Percentiles rank a stretch among this genome's conserved stretches.
phyloP scores from a whole-genome alignment of 176 grass and related monocot species.

The Oryza brachyantha region DNA sequence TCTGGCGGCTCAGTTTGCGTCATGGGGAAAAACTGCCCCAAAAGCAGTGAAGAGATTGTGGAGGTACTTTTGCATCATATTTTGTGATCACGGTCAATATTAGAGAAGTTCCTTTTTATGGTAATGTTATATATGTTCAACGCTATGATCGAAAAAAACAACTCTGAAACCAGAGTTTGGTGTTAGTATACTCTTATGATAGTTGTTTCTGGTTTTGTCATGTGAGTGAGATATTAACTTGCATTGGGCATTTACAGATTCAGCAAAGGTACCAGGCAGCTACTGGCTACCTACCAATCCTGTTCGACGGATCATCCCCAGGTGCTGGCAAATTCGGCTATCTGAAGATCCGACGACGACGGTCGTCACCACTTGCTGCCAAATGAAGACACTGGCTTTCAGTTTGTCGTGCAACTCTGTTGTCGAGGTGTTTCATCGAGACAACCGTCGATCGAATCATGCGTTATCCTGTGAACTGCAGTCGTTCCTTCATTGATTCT shows the following conservation, averaged over 20 bases:
- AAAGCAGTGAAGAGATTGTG: slow-evolving; percentile 61
- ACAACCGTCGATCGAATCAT: neutral
- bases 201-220: neutral
- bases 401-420: neutral
- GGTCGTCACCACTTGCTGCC: neutral
- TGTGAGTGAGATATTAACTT: neutral
- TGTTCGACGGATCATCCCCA: slow-evolving; percentile 82
- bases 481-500: neutral
- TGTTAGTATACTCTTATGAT: neutral
- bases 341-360: slow-evolving; percentile 51
- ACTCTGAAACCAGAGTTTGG: neutral
- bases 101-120: too few relatives aligned
- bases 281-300: slow-evolving; percentile 68
- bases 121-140: neutral
- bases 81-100: too few relatives aligned
- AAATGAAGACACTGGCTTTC: neutral
- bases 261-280: slow-evolving; percentile 81
- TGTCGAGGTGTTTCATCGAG: neutral
- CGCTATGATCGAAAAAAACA: neutral
- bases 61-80: slow-evolving; percentile 39
- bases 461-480: neutral
- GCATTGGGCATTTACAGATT: slow-evolving; percentile 47
- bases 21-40: slow-evolving; percentile 55
- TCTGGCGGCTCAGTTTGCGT: slow-evolving; percentile 67
- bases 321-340: slow-evolving; percentile 83